Evolutionary conservation across 345 rosid species (phyloP), one percentile per base, ranked within the genome.

Genomic region (Aegle marmelos): DNA sequence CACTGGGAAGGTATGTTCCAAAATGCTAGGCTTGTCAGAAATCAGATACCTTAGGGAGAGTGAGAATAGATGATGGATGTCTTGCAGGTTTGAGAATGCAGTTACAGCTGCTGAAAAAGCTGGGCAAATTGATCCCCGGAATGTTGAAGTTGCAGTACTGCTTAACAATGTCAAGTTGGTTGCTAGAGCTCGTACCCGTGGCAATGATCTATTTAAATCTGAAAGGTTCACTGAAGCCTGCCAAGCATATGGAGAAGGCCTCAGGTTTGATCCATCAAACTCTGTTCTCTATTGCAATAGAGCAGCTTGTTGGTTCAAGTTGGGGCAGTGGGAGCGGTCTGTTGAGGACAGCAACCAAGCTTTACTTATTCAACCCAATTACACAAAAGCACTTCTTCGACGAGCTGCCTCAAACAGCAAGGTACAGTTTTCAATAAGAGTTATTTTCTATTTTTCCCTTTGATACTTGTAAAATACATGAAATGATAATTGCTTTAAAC

Each of bases 171-270:
- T 97, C 79, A 87, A 75, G 79, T 74, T 88, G 83, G 89, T 97
- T 24, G 82, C 87, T 11, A 90, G 94, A 72, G 95, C 97, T 66
- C 90, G 94, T 63, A 71, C 86, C 37, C 99, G 92, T 31, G 99
- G 98, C 75, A 91, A 93, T 82, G 91, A 91, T 83, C 98, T 94
- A 81, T 93, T 91, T 80, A 95, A 92, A 83, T 93, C 96, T 36
- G 99, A 97, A 87, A 91, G 99, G 85, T 94, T 84, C 79, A 94
- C 98, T 27, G 99, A 97, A 85, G 99, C 99, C 74, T 87, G 93
- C 71, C 79, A 91, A n/a, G 98, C 95, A 74, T 97, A 94, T 79
- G 90, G 83, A 19, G 98, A 97, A 83, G 98, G 96, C 66, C 96
- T 97, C 70, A 91, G 83, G 88, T 80, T 87, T 80, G 96, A 93